These are phyloP conservation scores for Mycena citricolor DNA, from an alignment of 1,284 basidiomycete genomes.

Conservation along the genomic window DNA sequence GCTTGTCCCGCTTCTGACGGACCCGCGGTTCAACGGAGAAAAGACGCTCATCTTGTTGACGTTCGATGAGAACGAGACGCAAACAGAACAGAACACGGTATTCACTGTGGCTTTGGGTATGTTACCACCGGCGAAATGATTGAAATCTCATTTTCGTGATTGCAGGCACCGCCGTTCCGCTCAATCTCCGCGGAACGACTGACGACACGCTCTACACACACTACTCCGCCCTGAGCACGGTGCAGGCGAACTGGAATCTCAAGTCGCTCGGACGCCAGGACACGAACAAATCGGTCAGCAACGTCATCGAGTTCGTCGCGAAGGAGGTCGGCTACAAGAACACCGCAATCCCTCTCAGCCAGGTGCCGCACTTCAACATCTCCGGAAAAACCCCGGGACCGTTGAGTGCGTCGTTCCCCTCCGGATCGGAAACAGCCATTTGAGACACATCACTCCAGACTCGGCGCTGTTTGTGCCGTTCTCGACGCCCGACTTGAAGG, in stretches of 20 bases:
- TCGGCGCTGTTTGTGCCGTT: slow-evolving; percentile 35
- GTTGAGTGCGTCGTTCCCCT: slow-evolving; percentile 6
- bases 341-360: neutral
- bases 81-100: slow-evolving; percentile 47
- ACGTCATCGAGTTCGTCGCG: slow-evolving; percentile 9
- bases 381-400: slow-evolving; percentile 1
- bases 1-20: slow-evolving; percentile 50
- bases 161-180: slow-evolving; percentile 45
- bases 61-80: slow-evolving; percentile 53
- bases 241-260: slow-evolving; percentile 66
- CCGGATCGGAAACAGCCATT: neutral
- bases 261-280: slow-evolving; percentile 58
- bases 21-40: slow-evolving; percentile 39
- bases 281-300: slow-evolving; percentile 19
- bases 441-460: slow-evolving; percentile 19
- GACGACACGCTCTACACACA: slow-evolving; percentile 64
- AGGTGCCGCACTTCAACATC: neutral
- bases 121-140: neutral
- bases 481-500: slow-evolving; percentile 37
- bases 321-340: neutral
- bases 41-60: slow-evolving; percentile 13
- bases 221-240: slow-evolving; percentile 60
- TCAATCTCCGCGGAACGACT: slow-evolving; percentile 40
- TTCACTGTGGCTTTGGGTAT: slow-evolving; percentile 47
- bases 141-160: neutral